Evolutionary conservation across 768 basidiomycete species (phyloP).

Genomic region (Lactarius tabidus): DNA sequence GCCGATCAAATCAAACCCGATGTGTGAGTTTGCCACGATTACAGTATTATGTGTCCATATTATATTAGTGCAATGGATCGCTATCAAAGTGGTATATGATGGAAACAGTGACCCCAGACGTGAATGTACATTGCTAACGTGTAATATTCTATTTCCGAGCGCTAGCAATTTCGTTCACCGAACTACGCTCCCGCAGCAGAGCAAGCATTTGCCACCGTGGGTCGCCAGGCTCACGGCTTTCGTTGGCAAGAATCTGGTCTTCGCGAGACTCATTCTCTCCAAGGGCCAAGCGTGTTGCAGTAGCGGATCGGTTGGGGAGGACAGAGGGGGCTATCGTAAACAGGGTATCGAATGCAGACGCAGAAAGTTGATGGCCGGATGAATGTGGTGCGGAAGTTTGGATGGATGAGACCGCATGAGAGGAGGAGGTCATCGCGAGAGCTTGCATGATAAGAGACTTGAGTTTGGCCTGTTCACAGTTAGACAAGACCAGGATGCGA

Average conservation of each 20-base stretch:
- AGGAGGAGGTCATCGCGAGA: conserved; percentile 68
- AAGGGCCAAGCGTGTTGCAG: conserved; percentile 64
- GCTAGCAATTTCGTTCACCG: conserved; percentile 51
- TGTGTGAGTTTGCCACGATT: no score
- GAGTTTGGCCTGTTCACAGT: conserved; percentile 57
- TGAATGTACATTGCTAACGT: conserved; percentile 3
- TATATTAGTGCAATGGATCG: not conserved
- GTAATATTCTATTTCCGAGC: conserved; percentile 36
- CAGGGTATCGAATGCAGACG: conserved; percentile 70
- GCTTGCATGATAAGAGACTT: conserved; percentile 83
- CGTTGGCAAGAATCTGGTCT: conserved; percentile 54
- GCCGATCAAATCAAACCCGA: no score
- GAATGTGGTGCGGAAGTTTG: conserved; percentile 47
- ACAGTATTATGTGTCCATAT: not conserved
- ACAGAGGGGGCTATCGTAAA: conserved; percentile 74
- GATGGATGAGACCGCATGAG: conserved; percentile 74
- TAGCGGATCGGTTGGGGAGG: conserved; percentile 74
- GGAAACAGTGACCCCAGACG: not conserved
- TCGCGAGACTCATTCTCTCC: conserved; percentile 55
- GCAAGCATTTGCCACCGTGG: conserved; percentile 77
- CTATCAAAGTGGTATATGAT: conserved; percentile 4
- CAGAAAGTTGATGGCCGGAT: conserved; percentile 46
- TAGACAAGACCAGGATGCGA: conserved; percentile 2
- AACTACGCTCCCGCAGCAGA: conserved; percentile 66
- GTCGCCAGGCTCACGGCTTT: conserved; percentile 53